A percentile compares a stretch with the other conserved stretches of the same genome.
phyloP scores from a whole-genome alignment of 768 basidiomycete genomes.

The Sarcodon aspratus region DNA sequence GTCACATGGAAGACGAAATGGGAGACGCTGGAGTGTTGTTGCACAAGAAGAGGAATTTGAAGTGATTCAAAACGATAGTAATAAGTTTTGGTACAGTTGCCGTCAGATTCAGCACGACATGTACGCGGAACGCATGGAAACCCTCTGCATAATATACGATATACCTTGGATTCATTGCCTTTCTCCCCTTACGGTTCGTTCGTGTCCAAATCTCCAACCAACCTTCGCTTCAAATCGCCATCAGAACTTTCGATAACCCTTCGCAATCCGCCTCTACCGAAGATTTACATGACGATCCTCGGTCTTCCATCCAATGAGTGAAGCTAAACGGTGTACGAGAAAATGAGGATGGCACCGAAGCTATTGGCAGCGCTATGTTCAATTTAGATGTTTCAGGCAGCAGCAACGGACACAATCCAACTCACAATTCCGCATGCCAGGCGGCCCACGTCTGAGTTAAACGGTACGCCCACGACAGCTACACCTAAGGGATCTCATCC shows the following conservation, averaged over 20 bases:
- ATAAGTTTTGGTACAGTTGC: constrained; percentile 6
- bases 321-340: constrained; percentile 12
- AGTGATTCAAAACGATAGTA: constrained; percentile 79
- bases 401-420: background rate
- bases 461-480: constrained; percentile 12
- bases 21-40: constrained; percentile 64
- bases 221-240: constrained; percentile 35
- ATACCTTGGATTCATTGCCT: constrained; percentile 65
- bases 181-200: constrained; percentile 36
- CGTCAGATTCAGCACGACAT: constrained; percentile 78
- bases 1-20: constrained; percentile 38
- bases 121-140: constrained; percentile 90
- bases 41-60: constrained; percentile 88
- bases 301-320: constrained; percentile 12
- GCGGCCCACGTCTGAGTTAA: background rate
- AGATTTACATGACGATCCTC: constrained; percentile 8
- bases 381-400: constrained; percentile 11
- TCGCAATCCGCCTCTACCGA: constrained; percentile 4
- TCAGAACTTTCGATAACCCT: constrained; percentile 32
- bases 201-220: no score
- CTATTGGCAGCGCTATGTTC: constrained; percentile 37
- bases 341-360: constrained; percentile 24
- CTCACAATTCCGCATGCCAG: no score
- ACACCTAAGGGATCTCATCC: constrained; percentile 1
- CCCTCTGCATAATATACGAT: constrained; percentile 80